Evolutionary conservation across 2,329 filamentous ascomycete genomes (phyloP).

Genomic region (Lecanicillium sp.): DNA sequence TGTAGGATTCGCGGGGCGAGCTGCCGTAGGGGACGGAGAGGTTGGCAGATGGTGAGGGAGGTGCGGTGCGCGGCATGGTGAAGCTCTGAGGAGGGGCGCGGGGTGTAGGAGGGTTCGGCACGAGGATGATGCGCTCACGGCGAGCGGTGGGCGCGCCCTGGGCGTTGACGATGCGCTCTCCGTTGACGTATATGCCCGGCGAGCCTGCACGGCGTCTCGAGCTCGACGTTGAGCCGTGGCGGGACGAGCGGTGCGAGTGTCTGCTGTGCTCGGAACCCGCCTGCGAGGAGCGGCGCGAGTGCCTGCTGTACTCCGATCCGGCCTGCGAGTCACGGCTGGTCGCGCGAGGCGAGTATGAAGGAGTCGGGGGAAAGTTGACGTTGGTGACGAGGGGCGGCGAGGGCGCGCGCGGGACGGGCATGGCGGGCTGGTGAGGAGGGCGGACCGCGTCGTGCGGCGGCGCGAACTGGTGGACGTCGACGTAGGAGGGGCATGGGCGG

Average conservation of each 20-base stretch:
- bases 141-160: slow-evolving; percentile 22
- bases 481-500: slow-evolving; percentile 36
- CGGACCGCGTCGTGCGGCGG: slow-evolving; percentile 24
- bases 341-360: slow-evolving; percentile 28
- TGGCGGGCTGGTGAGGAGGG: neutral
- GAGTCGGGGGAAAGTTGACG: slow-evolving; percentile 34
- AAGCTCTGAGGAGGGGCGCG: slow-evolving; percentile 41
- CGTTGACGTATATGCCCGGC: slow-evolving; percentile 33
- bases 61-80: slow-evolving; percentile 33
- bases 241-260: slow-evolving; percentile 12
- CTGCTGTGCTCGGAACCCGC: slow-evolving; percentile 24
- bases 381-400: slow-evolving; percentile 17
- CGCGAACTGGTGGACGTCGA: slow-evolving; percentile 34
- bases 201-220: slow-evolving; percentile 25
- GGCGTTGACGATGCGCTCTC: slow-evolving; percentile 29
- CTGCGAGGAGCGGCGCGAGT: slow-evolving; percentile 5
- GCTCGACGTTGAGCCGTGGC: slow-evolving; percentile 25
- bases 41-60: slow-evolving; percentile 30
- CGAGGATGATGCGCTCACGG: slow-evolving; percentile 39
- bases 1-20: slow-evolving; percentile 19
- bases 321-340: slow-evolving; percentile 31
- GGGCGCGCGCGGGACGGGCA: slow-evolving; percentile 19
- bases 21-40: slow-evolving; percentile 22
- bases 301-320: slow-evolving; percentile 20
- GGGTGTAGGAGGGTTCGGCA: slow-evolving; percentile 39